Base-by-base conservation (phyloP, 116 monocot species). In the Zostera marina region DNA sequence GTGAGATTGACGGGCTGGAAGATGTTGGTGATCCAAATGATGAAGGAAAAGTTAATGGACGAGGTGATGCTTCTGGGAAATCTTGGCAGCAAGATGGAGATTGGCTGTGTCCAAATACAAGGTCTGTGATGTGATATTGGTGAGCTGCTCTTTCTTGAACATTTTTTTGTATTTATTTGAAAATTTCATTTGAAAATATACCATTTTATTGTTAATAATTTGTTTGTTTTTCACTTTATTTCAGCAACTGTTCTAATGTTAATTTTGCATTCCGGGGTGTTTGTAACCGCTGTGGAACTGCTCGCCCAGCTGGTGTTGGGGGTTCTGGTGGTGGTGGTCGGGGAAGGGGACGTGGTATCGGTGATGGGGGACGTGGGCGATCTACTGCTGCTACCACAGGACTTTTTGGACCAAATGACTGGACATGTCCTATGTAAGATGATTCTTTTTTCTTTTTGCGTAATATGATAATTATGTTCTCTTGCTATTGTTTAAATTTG, bases 211-310 rank as follows among this genome's bases (percentile, higher is more conserved):
- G 22, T 7, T 46, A 13, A 63, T 56, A 6, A 57, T 58, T 43
- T 24, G 38, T 25, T 24, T 64, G 56, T 3, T 32, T 32, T 32
- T 32, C 32, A 2, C 5, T 32, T 5, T 71, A 49, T 51, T 84
- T 2, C 68, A 54, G 55, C 89, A 98, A 90, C 68, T 98, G 96
- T 59, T 64, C 72, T 69, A 98, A 98, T 75, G 89, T 98, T 32
- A 98, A 98, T 72, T 98, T 98, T 85, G 89, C 96, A 16, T 98
- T 98, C 47, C 89, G 96, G 68, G 96, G 96, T 44, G 96, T 98
- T 24, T 98, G 96, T 55, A 98, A 98, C 61, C 90, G 83, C 10
- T 98, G 96, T 76, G 89, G 90, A 52, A 78, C 96, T 9, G 80
- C 79, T 68, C 96, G 96, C 51, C 96, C 96, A 74, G 82, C 83